These are phyloP conservation scores for Fulvia fulva DNA, from an alignment of 2,329 filamentous ascomycete genomes.

Conservation along the genomic window DNA sequence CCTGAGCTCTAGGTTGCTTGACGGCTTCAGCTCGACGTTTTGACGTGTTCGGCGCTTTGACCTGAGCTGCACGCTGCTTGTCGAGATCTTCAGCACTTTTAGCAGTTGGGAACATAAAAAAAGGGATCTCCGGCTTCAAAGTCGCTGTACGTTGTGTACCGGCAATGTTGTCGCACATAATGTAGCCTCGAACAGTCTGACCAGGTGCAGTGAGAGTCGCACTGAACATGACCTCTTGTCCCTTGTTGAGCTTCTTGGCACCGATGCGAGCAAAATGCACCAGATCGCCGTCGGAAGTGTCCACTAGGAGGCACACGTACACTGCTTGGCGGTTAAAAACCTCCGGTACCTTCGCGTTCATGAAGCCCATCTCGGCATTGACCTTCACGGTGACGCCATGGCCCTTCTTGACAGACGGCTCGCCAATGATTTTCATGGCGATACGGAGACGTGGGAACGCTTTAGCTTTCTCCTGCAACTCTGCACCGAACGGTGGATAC, in stretches of 20 bases:
- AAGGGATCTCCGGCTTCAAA: slow-evolving; percentile 48
- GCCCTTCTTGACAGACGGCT: slow-evolving; percentile 36
- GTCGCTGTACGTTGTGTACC: slow-evolving; percentile 54
- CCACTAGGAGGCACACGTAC: slow-evolving; percentile 69
- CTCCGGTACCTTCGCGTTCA: slow-evolving; percentile 60
- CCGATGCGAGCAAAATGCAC: slow-evolving; percentile 64
- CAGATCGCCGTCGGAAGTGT: slow-evolving; percentile 65
- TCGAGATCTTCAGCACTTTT: slow-evolving; percentile 21
- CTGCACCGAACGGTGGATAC: slow-evolving; percentile 80
- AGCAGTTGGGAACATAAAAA: slow-evolving; percentile 40
- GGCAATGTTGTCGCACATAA: slow-evolving; percentile 81
- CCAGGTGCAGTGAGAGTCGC: slow-evolving; percentile 53
- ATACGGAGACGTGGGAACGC: slow-evolving; percentile 68
- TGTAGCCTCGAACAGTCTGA: slow-evolving; percentile 61
- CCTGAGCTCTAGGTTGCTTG: slow-evolving; percentile 1
- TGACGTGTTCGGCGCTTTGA: slow-evolving; percentile 25
- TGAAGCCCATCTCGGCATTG: slow-evolving; percentile 64
- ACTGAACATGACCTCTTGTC: slow-evolving; percentile 58
- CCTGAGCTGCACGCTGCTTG: not conserved
- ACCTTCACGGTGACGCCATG: slow-evolving; percentile 57
- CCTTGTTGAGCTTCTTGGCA: slow-evolving; percentile 60
- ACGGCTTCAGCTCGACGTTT: slow-evolving; percentile 22
- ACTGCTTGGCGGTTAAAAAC: slow-evolving; percentile 63
- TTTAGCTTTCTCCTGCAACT: slow-evolving; percentile 60
- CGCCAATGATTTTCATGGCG: slow-evolving; percentile 48